Percentiles rank a stretch among this genome's conserved stretches.
Evolutionary conservation across 1,139 yeast genomes (phyloP).

Genomic region (Oligophagozyma castellii): DNA sequence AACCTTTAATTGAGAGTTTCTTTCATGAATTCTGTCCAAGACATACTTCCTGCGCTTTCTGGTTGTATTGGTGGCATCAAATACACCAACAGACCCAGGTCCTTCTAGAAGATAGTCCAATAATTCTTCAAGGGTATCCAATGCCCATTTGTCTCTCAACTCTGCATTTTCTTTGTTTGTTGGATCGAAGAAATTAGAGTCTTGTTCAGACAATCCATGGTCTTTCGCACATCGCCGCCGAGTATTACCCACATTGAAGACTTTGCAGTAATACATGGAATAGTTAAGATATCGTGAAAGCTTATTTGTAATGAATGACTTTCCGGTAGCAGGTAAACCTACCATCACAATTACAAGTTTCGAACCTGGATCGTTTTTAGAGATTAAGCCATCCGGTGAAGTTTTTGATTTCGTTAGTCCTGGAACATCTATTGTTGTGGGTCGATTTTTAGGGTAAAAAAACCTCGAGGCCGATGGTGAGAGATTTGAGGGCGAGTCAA

Average conservation of each 20-base stretch:
- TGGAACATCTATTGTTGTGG: slow-evolving; percentile 82
- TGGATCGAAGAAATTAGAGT: slow-evolving; percentile 80
- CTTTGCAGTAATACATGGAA: slow-evolving; percentile 81
- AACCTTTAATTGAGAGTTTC: slow-evolving; percentile 59
- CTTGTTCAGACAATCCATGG: slow-evolving; percentile 31
- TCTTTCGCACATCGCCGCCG: slow-evolving; percentile 52
- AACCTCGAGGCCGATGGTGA: background rate
- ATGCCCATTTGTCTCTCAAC: slow-evolving; percentile 88
- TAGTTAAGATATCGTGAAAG: slow-evolving; percentile 79
- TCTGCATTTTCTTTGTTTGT: slow-evolving; percentile 50
- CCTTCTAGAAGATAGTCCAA: slow-evolving; percentile 70
- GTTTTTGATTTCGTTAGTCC: slow-evolving; percentile 78
- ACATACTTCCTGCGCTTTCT: slow-evolving; percentile 57
- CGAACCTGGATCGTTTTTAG: slow-evolving; percentile 57
- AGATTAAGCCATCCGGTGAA: slow-evolving; percentile 73
- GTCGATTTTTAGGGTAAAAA: slow-evolving; percentile 27
- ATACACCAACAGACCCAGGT: slow-evolving; percentile 83
- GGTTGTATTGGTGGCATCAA: slow-evolving; percentile 93
- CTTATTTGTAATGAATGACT: slow-evolving; percentile 83
- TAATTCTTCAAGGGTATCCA: slow-evolving; percentile 79
- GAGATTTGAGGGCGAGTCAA: slow-evolving; percentile 11
- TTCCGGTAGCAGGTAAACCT: slow-evolving; percentile 87
- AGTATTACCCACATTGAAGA: slow-evolving; percentile 90
- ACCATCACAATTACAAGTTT: slow-evolving; percentile 89
- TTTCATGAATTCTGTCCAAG: slow-evolving; percentile 50